phyloP scores from a whole-genome alignment of 306 rosid genomes.

The Castanea sativa region DNA sequence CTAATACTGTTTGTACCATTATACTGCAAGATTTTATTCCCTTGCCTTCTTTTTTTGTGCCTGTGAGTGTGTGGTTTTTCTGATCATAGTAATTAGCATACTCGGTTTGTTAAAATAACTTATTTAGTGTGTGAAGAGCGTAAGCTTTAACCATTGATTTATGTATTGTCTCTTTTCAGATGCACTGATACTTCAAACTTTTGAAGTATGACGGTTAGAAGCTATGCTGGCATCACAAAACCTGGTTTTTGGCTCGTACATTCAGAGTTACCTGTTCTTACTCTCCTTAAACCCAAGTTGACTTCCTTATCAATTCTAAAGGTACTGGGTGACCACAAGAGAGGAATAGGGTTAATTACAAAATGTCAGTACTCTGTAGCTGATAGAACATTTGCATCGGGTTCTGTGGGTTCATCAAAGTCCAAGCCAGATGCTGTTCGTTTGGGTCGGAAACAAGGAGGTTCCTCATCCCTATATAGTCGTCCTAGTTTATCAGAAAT shows the following conservation, averaged over 20 bases:
- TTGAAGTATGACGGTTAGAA: conserved; percentile 45
- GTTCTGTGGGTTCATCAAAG: conserved; percentile 30
- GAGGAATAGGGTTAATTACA: conserved; percentile 47
- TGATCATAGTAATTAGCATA: not conserved
- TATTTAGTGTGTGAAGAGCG: not conserved
- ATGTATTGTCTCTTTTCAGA: conserved; percentile 38
- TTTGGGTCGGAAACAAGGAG: conserved; percentile 40
- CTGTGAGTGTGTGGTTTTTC: not conserved
- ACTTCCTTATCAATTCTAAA: conserved; percentile 40
- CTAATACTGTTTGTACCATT: not conserved
- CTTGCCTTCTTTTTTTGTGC: not conserved
- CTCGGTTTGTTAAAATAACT: not conserved
- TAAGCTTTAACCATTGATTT: not conserved
- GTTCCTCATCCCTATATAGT: conserved; percentile 52
- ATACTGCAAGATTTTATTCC: not conserved
- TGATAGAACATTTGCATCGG: conserved; percentile 39
- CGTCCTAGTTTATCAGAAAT: conserved; percentile 84
- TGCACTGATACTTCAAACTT: conserved; percentile 21
- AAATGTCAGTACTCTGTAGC: conserved; percentile 50
- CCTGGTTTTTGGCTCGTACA: conserved; percentile 52
- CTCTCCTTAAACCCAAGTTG: conserved; percentile 43
- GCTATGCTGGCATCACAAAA: conserved; percentile 50
- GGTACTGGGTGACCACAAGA: conserved; percentile 36
- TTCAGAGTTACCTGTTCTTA: conserved; percentile 54
- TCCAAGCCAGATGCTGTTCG: conserved; percentile 30